Conservation (phyloP, 192 early-diverging fungal genomes). For the Diversispora epigaea region DNA sequence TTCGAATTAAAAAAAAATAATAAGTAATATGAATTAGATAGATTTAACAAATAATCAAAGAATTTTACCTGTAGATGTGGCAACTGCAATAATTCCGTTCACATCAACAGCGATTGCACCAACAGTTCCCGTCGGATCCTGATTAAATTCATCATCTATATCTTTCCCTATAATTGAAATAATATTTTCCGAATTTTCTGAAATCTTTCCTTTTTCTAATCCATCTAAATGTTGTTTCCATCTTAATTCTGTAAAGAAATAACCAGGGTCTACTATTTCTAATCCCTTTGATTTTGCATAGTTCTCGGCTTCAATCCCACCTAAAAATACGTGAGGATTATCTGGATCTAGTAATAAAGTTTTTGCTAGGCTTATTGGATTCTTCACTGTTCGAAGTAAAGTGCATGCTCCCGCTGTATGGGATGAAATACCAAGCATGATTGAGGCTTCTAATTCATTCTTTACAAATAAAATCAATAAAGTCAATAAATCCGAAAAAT, state of each 20-base stretch:
- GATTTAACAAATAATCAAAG: not conserved
- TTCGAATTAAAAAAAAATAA: not conserved
- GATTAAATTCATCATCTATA: conserved; percentile 7
- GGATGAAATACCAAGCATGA: conserved; percentile 42
- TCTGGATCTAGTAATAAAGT: conserved; percentile 35
- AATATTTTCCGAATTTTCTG: not conserved
- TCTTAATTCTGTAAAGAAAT: conserved; percentile 43
- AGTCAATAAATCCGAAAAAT: not conserved
- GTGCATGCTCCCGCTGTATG: conserved; percentile 44
- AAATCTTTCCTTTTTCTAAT: conserved; percentile 27
- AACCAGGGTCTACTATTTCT: conserved; percentile 45
- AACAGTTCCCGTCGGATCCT: conserved; percentile 43
- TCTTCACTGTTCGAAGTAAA: conserved; percentile 40
- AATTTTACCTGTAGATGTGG: conserved; percentile 43
- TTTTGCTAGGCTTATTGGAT: conserved; percentile 47
- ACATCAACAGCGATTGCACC: conserved; percentile 48
- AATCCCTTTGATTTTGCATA: conserved; percentile 40
- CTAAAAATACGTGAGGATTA: conserved; percentile 46
- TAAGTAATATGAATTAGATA: not conserved
- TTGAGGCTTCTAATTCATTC: conserved; percentile 44
- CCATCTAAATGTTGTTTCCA: conserved; percentile 47
- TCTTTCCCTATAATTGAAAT: not conserved
- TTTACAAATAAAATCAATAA: too few species aligned
- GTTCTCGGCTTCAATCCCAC: conserved; percentile 38
- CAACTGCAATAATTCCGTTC: conserved; percentile 45